These are phyloP conservation scores for Anacardium occidentale DNA, from an alignment of 345 rosid species.

Conservation along the genomic window DNA sequence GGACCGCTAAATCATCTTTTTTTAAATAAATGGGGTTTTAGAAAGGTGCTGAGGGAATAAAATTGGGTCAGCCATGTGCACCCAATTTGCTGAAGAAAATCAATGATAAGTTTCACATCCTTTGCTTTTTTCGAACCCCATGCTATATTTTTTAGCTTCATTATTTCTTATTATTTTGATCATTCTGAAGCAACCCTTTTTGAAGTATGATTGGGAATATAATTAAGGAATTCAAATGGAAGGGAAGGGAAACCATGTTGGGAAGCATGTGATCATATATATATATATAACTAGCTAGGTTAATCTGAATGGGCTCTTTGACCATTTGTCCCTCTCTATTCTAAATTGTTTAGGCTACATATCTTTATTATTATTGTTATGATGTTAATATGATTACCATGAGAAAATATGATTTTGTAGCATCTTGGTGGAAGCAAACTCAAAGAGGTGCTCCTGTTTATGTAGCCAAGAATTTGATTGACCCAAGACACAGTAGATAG, in stretches of 20 bases:
- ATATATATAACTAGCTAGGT: no score
- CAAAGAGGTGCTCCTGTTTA: neutral
- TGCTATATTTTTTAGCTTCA: neutral
- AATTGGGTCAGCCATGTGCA: slow-evolving; percentile 40
- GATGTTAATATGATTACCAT: no score
- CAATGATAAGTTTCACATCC: slow-evolving; percentile 29
- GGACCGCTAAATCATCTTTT: neutral
- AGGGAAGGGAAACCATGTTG: slow-evolving; percentile 22
- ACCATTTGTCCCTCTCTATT: slow-evolving; percentile 37
- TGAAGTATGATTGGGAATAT: neutral
- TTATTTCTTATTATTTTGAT: neutral
- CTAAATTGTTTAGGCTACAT: no score
- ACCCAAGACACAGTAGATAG: slow-evolving; percentile 21
- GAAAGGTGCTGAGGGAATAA: slow-evolving; percentile 26
- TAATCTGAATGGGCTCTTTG: slow-evolving; percentile 30
- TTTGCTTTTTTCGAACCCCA: neutral
- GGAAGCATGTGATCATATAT: slow-evolving; percentile 30
- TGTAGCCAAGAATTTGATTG: slow-evolving; percentile 12
- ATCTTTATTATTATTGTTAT: no score
- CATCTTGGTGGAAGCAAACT: no score
- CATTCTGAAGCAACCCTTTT: neutral
- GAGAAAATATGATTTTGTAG: no score
- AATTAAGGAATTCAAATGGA: neutral
- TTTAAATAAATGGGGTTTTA: neutral
- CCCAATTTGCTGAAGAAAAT: slow-evolving; percentile 27